Conservation (phyloP, 208 protist species). For the Tritrichomonas foetus region DNA sequence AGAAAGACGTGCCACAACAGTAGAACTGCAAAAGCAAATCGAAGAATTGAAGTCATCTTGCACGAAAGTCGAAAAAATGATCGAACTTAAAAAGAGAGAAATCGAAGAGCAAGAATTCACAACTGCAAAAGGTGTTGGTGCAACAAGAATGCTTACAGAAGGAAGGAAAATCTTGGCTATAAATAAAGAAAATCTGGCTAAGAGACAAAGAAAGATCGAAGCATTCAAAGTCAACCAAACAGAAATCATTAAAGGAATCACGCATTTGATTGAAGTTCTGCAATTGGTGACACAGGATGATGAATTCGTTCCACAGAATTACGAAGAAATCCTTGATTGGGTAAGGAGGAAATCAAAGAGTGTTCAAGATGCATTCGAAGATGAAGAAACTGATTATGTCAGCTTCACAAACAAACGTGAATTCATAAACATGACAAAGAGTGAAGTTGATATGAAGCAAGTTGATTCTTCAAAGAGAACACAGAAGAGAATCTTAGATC, state of each 20-base stretch:
- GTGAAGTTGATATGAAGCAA: not conserved
- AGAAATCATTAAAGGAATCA: not conserved
- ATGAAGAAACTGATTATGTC: conserved; percentile 21
- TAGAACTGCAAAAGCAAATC: not conserved
- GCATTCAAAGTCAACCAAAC: not conserved
- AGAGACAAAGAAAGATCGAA: not conserved
- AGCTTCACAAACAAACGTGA: not conserved
- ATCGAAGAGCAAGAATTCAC: conserved; percentile 1
- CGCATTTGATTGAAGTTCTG: not conserved
- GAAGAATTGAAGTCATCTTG: not conserved
- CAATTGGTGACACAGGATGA: not conserved
- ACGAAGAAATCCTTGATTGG: not conserved
- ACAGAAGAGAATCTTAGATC: not conserved
- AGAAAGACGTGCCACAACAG: not conserved
- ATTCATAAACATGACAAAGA: not conserved
- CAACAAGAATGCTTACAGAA: not conserved
- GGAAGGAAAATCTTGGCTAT: not conserved
- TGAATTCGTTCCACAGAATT: not conserved
- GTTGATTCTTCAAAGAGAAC: not conserved
- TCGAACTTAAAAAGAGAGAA: not conserved
- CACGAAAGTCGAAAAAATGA: not conserved
- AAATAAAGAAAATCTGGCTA: not conserved
- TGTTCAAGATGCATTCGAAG: not conserved
- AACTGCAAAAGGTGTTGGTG: not conserved
- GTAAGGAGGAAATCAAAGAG: not conserved